Evolutionary conservation across 352 stramenopile species (phyloP), one percentile per base, ranked within the genome.

Genomic region (Phytophthora sansomeana): DNA sequence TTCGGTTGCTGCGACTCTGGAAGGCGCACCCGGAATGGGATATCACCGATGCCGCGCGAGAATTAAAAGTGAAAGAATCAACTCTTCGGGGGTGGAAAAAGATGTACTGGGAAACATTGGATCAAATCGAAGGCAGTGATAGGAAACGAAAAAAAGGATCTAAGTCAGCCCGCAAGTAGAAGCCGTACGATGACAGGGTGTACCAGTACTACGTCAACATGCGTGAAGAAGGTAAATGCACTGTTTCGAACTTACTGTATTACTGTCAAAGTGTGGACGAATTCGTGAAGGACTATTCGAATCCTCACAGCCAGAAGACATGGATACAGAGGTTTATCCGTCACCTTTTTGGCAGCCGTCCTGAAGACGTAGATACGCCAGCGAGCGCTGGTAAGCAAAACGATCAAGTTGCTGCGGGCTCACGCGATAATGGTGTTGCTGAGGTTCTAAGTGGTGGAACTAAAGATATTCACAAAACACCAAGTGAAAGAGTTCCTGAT

Each of bases 21-120:
- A 57, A 42, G 19, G 49, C 16, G 4, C 30, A 57, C 17, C 35
- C 33, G 3, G 49, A 44, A 8, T 57, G 49, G 49, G 9, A 5
- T 4, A 10, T 10, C 5, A 9, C 5, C 8, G 33, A 57, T 21
- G 35, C 33, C 2, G 19, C 11, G 3, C 32, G 33, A n/a, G n/a
- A n/a, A n/a, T n/a, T n/a, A n/a, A n/a, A n/a, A n/a, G n/a, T 46
- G 5, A 46, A 44, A n/a, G 19, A 46, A 26, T 33, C n/a, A n/a
- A 47, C 49, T 5, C n/a, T 57, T 47, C 4, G 6, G 4, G 49
- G 19, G 3, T 47, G 32, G 49, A 44, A 46, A 19, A 30, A n/a
- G 21, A 8, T 8, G 6, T 57, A 57, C 21, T 57, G 49, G 49
- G 8, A 33, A 9, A 6, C 21, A 4, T 9, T 46, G 17, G 49